A percentile compares a stretch with the other conserved stretches of the same genome.
Evolutionary conservation across 2,329 filamentous ascomycete genomes (phyloP).

Genomic region (Lachnellula occidentalis): DNA sequence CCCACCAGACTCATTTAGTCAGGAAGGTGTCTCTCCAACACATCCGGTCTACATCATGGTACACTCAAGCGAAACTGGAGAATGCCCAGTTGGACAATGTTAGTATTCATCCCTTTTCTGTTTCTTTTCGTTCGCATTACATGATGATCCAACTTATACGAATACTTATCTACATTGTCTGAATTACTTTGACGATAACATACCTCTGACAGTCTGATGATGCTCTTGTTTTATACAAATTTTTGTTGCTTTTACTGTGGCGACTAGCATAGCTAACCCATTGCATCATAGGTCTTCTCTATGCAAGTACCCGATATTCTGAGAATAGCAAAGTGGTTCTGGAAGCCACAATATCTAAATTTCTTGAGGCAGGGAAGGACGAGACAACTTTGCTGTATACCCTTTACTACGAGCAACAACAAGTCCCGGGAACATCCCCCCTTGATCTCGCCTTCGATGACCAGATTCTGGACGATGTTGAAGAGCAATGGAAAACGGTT

Average conservation of each 20-base stretch:
- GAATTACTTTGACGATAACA: conserved; percentile 83
- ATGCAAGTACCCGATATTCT: conserved; percentile 24
- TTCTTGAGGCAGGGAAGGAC: conserved; percentile 35
- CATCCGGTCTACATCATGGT: conserved; percentile 56
- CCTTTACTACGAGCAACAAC: conserved; percentile 50
- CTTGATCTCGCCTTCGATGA: conserved; percentile 73
- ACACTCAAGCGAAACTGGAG: conserved; percentile 87
- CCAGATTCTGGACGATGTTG: conserved; percentile 58
- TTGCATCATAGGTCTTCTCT: conserved; percentile 31
- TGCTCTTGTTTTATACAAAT: conserved; percentile 28
- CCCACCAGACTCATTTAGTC: conserved; percentile 45
- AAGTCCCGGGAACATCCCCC: conserved; percentile 34
- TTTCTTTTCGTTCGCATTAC: conserved; percentile 35
- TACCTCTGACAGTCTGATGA: conserved; percentile 87
- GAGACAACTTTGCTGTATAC: conserved; percentile 41
- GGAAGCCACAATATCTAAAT: conserved; percentile 35
- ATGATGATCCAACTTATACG: conserved; percentile 77
- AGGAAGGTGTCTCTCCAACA: conserved; percentile 32
- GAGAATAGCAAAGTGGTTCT: conserved; percentile 21
- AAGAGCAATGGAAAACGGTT: conserved; percentile 59
- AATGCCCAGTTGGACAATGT: conserved; percentile 88
- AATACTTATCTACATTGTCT: conserved; percentile 99
- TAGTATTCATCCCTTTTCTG: conserved; percentile 45
- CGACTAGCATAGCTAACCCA: conserved; percentile 14
- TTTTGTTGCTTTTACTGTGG: conserved; percentile 3